Evolutionary conservation across 371 early-diverging fungal genomes (phyloP).

Genomic region (Nematocida ausubeli): DNA sequence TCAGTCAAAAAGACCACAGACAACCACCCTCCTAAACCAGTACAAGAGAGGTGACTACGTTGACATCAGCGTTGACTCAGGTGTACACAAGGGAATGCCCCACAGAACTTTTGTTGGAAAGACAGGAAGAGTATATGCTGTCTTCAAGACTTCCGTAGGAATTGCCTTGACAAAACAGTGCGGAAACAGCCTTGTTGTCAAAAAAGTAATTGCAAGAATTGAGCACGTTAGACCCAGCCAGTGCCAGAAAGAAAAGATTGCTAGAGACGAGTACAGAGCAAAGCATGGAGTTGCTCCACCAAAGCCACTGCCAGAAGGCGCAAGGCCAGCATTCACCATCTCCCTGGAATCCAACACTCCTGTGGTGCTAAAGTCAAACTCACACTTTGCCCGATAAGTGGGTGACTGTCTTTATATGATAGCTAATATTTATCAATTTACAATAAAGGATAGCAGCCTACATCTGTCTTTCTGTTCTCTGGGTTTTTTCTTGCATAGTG

Average conservation of each 20-base stretch:
- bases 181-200: slow-evolving; percentile 91
- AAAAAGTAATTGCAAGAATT: slow-evolving; percentile 91
- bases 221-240: slow-evolving; percentile 98
- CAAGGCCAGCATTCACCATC: slow-evolving; percentile 77
- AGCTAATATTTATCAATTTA: slow-evolving; percentile 12
- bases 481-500: no score
- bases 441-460: not conserved
- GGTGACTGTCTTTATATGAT: not conserved
- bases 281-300: slow-evolving; percentile 74
- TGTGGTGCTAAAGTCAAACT: slow-evolving; percentile 57
- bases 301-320: slow-evolving; percentile 85
- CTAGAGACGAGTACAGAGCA: slow-evolving; percentile 87
- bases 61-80: slow-evolving; percentile 89
- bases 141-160: slow-evolving; percentile 75
- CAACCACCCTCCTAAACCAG: slow-evolving; percentile 87
- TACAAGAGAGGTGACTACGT: slow-evolving; percentile 97
- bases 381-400: slow-evolving; percentile 37
- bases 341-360: slow-evolving; percentile 73
- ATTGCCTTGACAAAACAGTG: slow-evolving; percentile 93
- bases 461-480: not conserved
- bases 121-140: slow-evolving; percentile 62
- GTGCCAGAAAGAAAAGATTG: slow-evolving; percentile 93
- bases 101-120: slow-evolving; percentile 99
- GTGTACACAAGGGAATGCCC: slow-evolving; percentile 99
- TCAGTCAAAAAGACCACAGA: slow-evolving; percentile 75